Conservation (phyloP, 2,329 filamentous ascomycete genomes). For the Scortechinia acanthostroma region DNA sequence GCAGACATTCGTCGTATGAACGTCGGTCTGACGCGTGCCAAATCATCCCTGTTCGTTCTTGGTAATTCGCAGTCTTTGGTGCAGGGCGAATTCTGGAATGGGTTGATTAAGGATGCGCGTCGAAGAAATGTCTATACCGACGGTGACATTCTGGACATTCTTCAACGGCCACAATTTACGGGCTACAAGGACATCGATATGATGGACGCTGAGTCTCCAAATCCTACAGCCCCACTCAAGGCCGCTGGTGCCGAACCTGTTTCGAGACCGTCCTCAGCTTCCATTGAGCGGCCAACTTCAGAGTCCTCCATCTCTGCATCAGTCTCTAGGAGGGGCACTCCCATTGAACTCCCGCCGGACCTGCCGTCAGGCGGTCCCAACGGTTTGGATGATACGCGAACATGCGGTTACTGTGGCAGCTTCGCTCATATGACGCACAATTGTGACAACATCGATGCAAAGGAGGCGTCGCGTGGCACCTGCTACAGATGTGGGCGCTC, state of each 20-base stretch:
- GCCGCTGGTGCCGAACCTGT: background rate
- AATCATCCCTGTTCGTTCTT: slow-evolving; percentile 91
- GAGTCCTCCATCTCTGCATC: background rate
- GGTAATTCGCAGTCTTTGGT: slow-evolving; percentile 82
- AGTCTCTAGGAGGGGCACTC: background rate
- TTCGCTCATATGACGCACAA: slow-evolving; percentile 29
- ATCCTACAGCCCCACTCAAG: slow-evolving; percentile 1
- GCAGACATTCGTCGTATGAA: slow-evolving; percentile 98
- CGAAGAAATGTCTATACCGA: slow-evolving; percentile 69
- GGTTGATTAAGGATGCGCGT: slow-evolving; percentile 76
- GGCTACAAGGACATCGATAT: slow-evolving; percentile 1
- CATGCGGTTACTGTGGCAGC: slow-evolving; percentile 34
- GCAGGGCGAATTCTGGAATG: slow-evolving; percentile 85
- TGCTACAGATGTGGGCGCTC: slow-evolving; percentile 29
- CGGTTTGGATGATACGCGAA: slow-evolving; percentile 28
- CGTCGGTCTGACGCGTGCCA: slow-evolving; percentile 91
- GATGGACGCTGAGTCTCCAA: slow-evolving; percentile 1
- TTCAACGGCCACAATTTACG: slow-evolving; percentile 31
- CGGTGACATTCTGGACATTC: slow-evolving; percentile 48
- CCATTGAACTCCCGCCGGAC: slow-evolving; percentile 8
- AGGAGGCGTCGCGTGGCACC: slow-evolving; percentile 21
- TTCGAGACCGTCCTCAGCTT: background rate
- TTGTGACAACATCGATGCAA: slow-evolving; percentile 32
- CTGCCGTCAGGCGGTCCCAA: slow-evolving; percentile 30
- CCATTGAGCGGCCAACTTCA: background rate